Evolutionary conservation across 805 yeast species (phyloP), one percentile per base, ranked within the genome.

Genomic region (Kluyveromyces siamensis): DNA sequence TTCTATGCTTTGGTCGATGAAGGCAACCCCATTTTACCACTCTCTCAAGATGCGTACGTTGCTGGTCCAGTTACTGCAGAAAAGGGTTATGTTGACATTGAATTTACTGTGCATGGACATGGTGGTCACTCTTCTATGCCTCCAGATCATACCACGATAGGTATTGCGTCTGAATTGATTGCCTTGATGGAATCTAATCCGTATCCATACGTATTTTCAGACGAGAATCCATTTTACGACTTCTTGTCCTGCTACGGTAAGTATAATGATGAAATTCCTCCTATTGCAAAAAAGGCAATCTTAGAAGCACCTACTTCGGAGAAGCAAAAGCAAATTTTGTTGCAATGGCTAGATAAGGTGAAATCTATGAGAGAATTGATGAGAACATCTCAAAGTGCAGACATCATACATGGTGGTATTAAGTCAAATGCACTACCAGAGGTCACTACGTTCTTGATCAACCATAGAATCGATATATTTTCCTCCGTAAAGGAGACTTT

Each of bases 91-190:
- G 60, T 81, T 17, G 81, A 80, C 49, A 64, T 81, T 42, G 61
- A 62, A 27, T 69, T 83, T 40, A 70, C 71, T 3, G 65, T 84
- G 39, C 66, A 67, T 21, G 80, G 85, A 18, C 78, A 80, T 13
- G 95, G 95, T 37, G 95, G 95, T 8, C 95, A 85, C 60, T 80
- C 91, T 1, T 83, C 90, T 8, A 63, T 75, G n/a, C 93, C 95
- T 8, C 91, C 90, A 2, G 83, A 78, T 43, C 93, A 87, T 59
- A 85, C 95, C 6, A 75, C 84, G 2, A 84, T 87, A 65, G 96
- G 93, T 11, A 74, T 87, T 37, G 70, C 82, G 46, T 72, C 87
- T 2, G 80, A 83, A 49, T 68, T 86, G 48, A 71, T 82, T 10
- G 63, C 70, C 9, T 55, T 62, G 16, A 68, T 87, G 39, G 96